Evolutionary conservation across 805 yeast species (phyloP).

Genomic region (Candida maris): DNA sequence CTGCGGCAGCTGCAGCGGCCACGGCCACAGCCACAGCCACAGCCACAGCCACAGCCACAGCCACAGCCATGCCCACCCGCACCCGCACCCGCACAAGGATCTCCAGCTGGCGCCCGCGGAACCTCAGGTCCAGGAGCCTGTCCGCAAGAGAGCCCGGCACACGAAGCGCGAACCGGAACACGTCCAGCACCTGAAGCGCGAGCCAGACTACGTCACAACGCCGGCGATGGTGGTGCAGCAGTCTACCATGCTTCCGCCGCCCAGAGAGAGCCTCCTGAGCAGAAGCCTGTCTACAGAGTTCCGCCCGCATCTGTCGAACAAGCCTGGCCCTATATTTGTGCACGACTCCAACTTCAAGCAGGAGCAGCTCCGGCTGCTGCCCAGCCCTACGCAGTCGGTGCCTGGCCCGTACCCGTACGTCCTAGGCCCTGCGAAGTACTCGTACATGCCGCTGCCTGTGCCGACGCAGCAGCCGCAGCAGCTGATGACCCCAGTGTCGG

Average conservation of each 20-base stretch:
- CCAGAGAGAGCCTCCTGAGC: slow-evolving; percentile 21
- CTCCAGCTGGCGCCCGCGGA: not conserved
- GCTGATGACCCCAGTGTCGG: slow-evolving; percentile 19
- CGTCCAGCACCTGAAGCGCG: slow-evolving; percentile 10
- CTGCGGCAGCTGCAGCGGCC: not conserved
- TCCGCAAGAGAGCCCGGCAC: not conserved
- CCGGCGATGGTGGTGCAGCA: slow-evolving; percentile 12
- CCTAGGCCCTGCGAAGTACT: slow-evolving; percentile 1
- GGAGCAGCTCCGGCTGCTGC: slow-evolving; percentile 1
- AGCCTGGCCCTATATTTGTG: slow-evolving; percentile 30
- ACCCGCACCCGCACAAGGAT: not conserved
- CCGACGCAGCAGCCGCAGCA: slow-evolving; percentile 5
- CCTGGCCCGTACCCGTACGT: slow-evolving; percentile 3
- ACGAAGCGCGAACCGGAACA: slow-evolving; percentile 2
- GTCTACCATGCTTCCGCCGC: slow-evolving; percentile 30
- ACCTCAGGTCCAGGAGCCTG: slow-evolving; percentile 1
- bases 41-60: not conserved
- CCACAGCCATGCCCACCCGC: not conserved
- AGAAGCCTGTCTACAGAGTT: slow-evolving; percentile 19
- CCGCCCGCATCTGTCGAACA: slow-evolving; percentile 28
- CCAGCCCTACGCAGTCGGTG: slow-evolving; percentile 3
- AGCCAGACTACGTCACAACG: slow-evolving; percentile 8
- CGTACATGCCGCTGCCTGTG: not conserved
- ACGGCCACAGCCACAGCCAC: not conserved
- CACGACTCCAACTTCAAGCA: slow-evolving; percentile 18